Conservation (phyloP, 768 basidiomycete genomes). For the Kwoniella botswanensis region DNA sequence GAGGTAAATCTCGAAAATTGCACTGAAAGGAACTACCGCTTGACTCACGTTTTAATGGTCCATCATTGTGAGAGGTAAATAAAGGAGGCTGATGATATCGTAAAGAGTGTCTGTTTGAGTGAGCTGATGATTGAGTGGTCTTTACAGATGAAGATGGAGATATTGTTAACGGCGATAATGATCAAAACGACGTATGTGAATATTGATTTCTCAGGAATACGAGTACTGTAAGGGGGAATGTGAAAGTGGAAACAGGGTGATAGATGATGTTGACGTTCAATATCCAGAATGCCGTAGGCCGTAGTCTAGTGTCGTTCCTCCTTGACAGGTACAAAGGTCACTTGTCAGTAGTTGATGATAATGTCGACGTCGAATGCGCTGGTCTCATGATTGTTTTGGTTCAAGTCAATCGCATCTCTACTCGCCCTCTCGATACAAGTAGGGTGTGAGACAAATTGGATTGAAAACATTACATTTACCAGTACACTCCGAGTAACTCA, state of each 20-base stretch:
- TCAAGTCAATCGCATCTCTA: not conserved
- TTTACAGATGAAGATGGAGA: not conserved
- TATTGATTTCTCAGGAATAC: slow-evolving; percentile 3
- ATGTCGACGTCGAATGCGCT: not conserved
- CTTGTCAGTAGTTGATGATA: not conserved
- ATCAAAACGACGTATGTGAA: not conserved
- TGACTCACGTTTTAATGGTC: slow-evolving; percentile 14
- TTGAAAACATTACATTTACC: not conserved
- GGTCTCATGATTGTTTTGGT: not conserved
- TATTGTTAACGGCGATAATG: not conserved
- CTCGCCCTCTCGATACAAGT: not conserved
- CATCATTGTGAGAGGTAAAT: slow-evolving; percentile 1
- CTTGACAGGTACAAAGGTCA: not conserved
- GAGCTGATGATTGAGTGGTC: not conserved
- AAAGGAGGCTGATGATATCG: slow-evolving; percentile 9
- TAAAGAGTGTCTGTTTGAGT: not conserved
- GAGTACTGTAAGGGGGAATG: not conserved
- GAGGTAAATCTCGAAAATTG: not conserved
- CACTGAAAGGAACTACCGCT: slow-evolving; percentile 11
- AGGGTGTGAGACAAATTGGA: not conserved
- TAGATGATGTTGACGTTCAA: not conserved
- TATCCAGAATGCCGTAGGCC: not conserved
- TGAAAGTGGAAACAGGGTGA: slow-evolving; percentile 6
- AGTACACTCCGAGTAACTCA: too few relatives aligned
- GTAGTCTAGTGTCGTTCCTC: slow-evolving; percentile 6